Evolutionary conservation across 208 protist genomes (phyloP), one percentile per base, ranked within the genome.

Genomic region (Wallacemonas rigidus): DNA sequence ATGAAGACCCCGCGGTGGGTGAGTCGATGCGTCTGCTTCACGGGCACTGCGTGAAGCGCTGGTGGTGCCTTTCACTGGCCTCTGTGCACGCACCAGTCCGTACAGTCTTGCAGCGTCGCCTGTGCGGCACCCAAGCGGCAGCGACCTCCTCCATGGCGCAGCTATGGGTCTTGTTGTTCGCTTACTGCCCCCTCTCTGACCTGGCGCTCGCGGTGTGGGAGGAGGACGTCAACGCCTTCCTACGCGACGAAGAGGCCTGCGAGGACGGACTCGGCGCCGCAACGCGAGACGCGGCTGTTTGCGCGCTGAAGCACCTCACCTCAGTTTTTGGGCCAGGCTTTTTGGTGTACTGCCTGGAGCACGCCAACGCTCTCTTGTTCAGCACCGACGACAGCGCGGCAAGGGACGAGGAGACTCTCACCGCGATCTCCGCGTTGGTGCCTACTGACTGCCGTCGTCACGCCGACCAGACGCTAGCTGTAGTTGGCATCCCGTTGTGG

Each of bases 201-300:
- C 6, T 44, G 1, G 76, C 88, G 9, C 83, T 67, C 14, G 47
- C 35, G 17, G 53, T 8, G 57, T 84, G 65, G 84, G 44, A 69
- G 44, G 73, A 65, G 15, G 80, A 85, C 38, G 72, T 77, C 2
- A 88, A 83, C 55, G n/a, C 57, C 26, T 92, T 89, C 67, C 50
- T 94, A 47, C 69, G 71, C 1, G 61, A 82, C 26, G 89, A 94
- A 67, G 86, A 81, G 36, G 89, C 91, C 60, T 76, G 77, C 36
- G 80, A 86, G 54, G 81, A 88, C 47, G 78, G 82, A 11, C 50
- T 89, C 2, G 44, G 77, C 15, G 78, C 82, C 71, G 74, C 81
- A 1, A 47, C 71, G 9, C 89, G 89, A 2, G 79, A 90, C 65
- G 70, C 69, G 0, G 86, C 83, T 2, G 82, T 77, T 8, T 39